A percentile compares a stretch with the other conserved stretches of the same genome.
Evolutionary conservation across 768 basidiomycete genomes (phyloP).

Genomic region (Harrya chromipes): DNA sequence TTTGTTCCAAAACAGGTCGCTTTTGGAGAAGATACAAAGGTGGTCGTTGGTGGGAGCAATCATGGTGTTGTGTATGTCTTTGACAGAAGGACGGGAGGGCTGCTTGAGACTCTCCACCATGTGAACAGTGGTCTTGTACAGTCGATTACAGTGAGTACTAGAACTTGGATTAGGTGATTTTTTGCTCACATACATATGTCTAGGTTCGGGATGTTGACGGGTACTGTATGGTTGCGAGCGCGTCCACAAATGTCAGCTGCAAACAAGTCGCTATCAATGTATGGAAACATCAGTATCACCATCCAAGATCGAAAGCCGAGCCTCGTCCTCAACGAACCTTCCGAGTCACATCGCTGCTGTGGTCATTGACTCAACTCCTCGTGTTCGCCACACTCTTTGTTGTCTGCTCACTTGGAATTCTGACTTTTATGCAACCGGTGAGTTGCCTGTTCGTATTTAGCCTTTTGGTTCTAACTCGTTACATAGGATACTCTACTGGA

Average conservation of each 20-base stretch:
- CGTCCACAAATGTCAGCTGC: neutral
- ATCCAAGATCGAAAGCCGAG: neutral
- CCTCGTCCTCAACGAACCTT: no score
- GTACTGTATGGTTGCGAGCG: slow-evolving; percentile 4
- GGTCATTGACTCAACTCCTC: neutral
- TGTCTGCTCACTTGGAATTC: no score
- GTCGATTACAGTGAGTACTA: neutral
- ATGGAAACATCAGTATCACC: slow-evolving; percentile 1
- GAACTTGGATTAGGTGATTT: neutral
- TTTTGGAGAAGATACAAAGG: slow-evolving; percentile 5
- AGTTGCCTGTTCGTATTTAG: no score
- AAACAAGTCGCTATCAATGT: neutral
- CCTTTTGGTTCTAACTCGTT: no score
- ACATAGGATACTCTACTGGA: no score
- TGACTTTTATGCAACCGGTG: no score
- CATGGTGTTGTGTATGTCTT: slow-evolving; percentile 3
- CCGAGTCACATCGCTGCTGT: neutral
- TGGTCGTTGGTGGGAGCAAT: slow-evolving; percentile 8
- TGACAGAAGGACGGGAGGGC: neutral
- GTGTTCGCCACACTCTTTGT: no score
- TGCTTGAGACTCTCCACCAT: neutral
- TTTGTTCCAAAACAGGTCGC: slow-evolving; percentile 7
- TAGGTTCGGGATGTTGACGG: neutral
- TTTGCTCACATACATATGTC: neutral
- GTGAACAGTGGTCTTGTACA: neutral